A percentile compares a stretch with the other conserved stretches of the same genome.
Conservation (phyloP, 1,284 basidiomycete species). For the Singerocomus inundabilis region DNA sequence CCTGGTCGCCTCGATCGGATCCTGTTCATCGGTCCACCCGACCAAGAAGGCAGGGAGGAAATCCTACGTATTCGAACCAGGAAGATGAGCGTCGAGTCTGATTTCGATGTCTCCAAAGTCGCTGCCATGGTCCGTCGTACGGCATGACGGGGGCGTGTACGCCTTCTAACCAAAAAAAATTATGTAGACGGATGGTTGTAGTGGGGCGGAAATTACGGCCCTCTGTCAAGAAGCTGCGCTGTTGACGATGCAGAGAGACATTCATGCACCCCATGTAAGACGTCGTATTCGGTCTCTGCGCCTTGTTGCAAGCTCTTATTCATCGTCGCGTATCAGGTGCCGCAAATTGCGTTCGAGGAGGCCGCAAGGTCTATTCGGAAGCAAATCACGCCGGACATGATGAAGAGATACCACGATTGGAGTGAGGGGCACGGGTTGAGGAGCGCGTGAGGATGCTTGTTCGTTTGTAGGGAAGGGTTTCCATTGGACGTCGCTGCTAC, state of each 20-base stretch:
- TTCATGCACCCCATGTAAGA: constrained; percentile 74
- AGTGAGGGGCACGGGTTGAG: constrained; percentile 38
- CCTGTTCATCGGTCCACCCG: constrained; percentile 92
- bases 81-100: constrained; percentile 78
- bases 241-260: constrained; percentile 78
- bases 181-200: constrained; percentile 86
- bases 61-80: constrained; percentile 79
- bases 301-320: too few species aligned
- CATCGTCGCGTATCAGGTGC: constrained; percentile 64
- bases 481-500: background rate
- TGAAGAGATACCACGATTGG: constrained; percentile 72
- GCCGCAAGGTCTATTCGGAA: constrained; percentile 74
- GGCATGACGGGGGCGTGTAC: too few species aligned
- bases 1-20: constrained; percentile 96
- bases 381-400: constrained; percentile 85
- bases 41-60: constrained; percentile 74
- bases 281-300: background rate
- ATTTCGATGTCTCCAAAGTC: constrained; percentile 67
- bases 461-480: background rate
- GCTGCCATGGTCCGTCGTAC: constrained; percentile 68
- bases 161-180: constrained; percentile 13
- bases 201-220: constrained; percentile 90
- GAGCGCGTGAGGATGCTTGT: constrained; percentile 6
- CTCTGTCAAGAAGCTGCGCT: constrained; percentile 97
- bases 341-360: constrained; percentile 70